Percentiles rank a stretch among this genome's conserved stretches.
phyloP scores from a whole-genome alignment of 2,329 filamentous ascomycete genomes.

The Aspergillus ustus region DNA sequence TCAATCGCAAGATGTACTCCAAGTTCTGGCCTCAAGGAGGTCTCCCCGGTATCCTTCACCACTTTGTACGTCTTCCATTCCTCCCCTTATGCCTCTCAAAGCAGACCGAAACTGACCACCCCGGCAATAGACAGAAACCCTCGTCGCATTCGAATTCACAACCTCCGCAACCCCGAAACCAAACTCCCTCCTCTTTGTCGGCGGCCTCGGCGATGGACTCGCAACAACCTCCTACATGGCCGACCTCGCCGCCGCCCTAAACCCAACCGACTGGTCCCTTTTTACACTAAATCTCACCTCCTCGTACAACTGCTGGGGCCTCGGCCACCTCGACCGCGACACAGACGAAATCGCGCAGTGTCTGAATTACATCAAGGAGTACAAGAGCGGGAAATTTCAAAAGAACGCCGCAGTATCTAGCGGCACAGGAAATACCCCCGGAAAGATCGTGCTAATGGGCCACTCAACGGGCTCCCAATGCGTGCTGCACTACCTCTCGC shows the following conservation, averaged over 20 bases:
- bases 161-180: constrained; percentile 36
- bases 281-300: constrained; percentile 58
- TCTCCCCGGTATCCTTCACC: constrained; percentile 42
- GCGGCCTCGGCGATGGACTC: constrained; percentile 63
- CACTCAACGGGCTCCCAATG: constrained; percentile 73
- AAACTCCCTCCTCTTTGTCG: constrained; percentile 62
- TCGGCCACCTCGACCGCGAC: constrained; percentile 57
- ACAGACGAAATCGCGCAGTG: constrained; percentile 58
- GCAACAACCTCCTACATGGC: constrained; percentile 59
- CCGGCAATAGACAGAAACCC: constrained; percentile 33
- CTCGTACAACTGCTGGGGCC: constrained; percentile 60
- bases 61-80: constrained; percentile 35
- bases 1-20: constrained; percentile 33
- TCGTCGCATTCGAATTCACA: constrained; percentile 49
- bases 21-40: constrained; percentile 44
- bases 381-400: constrained; percentile 34
- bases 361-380: constrained; percentile 55
- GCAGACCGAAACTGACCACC: neutral
- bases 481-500: constrained; percentile 65
- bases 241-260: constrained; percentile 53
- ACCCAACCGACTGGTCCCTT: constrained; percentile 57
- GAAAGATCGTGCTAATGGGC: constrained; percentile 68
- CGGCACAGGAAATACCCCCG: constrained; percentile 18
- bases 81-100: neutral
- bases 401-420: neutral